Conservation (phyloP, 1,139 yeast genomes). For the Suhomyces coccinellae region DNA sequence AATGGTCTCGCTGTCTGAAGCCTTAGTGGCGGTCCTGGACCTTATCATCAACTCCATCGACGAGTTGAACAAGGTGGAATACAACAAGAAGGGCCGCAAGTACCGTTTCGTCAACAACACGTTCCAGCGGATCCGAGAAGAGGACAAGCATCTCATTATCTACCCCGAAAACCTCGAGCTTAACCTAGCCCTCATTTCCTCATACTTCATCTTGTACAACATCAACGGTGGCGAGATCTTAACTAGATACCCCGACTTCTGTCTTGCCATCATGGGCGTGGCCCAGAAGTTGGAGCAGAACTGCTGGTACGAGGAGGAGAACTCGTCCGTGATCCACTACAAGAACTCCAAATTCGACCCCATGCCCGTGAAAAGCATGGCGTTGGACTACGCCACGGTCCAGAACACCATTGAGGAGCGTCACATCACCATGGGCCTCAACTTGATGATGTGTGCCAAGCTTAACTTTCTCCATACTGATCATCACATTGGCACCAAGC, state of each 20-base stretch:
- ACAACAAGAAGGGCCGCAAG: slow-evolving; percentile 51
- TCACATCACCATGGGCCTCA: slow-evolving; percentile 46
- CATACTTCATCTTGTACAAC: slow-evolving; percentile 42
- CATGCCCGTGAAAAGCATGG: slow-evolving; percentile 26
- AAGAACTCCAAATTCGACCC: slow-evolving; percentile 37
- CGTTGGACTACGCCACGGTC: slow-evolving; percentile 29
- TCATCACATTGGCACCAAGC: slow-evolving; percentile 52
- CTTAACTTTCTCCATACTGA: slow-evolving; percentile 58
- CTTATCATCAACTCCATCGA: slow-evolving; percentile 24
- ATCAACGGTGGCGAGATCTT: slow-evolving; percentile 41
- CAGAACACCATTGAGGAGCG: slow-evolving; percentile 21
- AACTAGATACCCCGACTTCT: slow-evolving; percentile 39
- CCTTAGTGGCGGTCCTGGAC: slow-evolving; percentile 24
- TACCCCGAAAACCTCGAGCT: slow-evolving; percentile 35
- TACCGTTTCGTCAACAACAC: slow-evolving; percentile 51
- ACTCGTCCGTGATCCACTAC: slow-evolving; percentile 43
- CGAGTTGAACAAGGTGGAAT: slow-evolving; percentile 41
- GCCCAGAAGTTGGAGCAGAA: slow-evolving; percentile 51
- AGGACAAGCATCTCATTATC: slow-evolving; percentile 52
- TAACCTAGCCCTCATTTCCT: slow-evolving; percentile 42
- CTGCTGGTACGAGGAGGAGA: slow-evolving; percentile 52
- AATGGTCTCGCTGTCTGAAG: slow-evolving; percentile 16
- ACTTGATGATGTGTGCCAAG: slow-evolving; percentile 48
- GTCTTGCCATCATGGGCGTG: slow-evolving; percentile 51
- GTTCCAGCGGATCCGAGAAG: slow-evolving; percentile 52